Evolutionary conservation across 2,329 filamentous ascomycete genomes (phyloP), one percentile per base, ranked within the genome.

Genomic region (Botrytis medusae): DNA sequence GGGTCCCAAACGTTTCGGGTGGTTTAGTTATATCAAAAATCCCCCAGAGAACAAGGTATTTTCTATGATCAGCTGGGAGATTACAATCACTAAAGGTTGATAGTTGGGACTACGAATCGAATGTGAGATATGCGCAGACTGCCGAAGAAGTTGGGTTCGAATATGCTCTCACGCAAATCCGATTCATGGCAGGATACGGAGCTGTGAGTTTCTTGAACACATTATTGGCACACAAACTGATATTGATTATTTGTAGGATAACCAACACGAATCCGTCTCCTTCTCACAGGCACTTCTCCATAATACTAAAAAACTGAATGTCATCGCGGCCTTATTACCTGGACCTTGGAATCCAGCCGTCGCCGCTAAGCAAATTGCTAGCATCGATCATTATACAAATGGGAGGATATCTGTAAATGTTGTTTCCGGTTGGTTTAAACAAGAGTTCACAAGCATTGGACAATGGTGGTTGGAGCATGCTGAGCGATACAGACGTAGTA

Each of bases 391-490:
- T 70, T 87, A 87, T 79, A 83, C 81, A 51, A 82, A 85, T n/a
- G 86, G 86, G 2, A 83, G 86, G 7, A 83, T 86, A 40, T 85
- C 85, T 1, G 85, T 87, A 16, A 87, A 87, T 69, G 81, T 87
- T 1, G 86, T 87, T 0, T 85, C 83, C 1, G 86, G 86, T 5
- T 87, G 86, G 86, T 87, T 87, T 80, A 87, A 86, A 76, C 81
- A 83, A 70, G 86, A 87, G 78, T 87, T 87, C 74, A 84, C 83
- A 0, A 82, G 83, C 64, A 84, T 87, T 34, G 85, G 85, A 8
- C 84, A 87, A 78, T 87, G 85, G 86, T 87, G 86, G 86, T 82
- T 87, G 25, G 85, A 87, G 75, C 86, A 87, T 74, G 83, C 84
- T 2, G 86, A 87, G 79, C 83, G 86, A 5, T 87, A 87, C 76